A percentile compares a stretch with the other conserved stretches of the same genome.
phyloP scores from a whole-genome alignment of 2,329 filamentous ascomycete species.

The Aspergillus floridensis region DNA sequence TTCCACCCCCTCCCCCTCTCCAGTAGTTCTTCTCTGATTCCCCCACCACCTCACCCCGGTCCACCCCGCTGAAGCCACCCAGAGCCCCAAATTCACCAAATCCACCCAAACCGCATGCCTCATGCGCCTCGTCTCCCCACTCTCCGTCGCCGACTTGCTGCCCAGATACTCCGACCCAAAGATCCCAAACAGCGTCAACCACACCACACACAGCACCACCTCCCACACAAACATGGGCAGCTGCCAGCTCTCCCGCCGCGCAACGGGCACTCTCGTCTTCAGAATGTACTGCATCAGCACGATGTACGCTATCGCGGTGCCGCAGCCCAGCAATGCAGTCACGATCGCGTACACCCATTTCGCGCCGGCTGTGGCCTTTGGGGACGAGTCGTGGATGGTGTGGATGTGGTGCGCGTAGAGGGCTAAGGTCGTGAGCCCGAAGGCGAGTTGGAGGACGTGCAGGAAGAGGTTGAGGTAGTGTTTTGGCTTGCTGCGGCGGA shows the following conservation, averaged over 20 bases:
- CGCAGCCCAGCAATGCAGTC: slow-evolving; percentile 62
- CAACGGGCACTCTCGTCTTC: slow-evolving; percentile 31
- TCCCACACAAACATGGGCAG: slow-evolving; percentile 64
- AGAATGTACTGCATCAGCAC: slow-evolving; percentile 52
- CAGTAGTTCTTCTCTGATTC: slow-evolving; percentile 12
- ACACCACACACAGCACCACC: slow-evolving; percentile 69
- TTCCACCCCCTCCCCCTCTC: slow-evolving; percentile 16
- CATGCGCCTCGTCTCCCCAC: slow-evolving; percentile 63
- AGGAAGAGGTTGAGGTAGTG: slow-evolving; percentile 43
- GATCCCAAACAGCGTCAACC: slow-evolving; percentile 77
- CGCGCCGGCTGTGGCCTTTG: slow-evolving; percentile 56
- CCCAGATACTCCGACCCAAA: slow-evolving; percentile 80
- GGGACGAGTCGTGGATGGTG: slow-evolving; percentile 42
- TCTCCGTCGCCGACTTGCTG: slow-evolving; percentile 5
- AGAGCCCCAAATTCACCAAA: slow-evolving; percentile 70
- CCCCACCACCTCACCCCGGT: slow-evolving; percentile 37
- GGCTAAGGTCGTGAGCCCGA: slow-evolving; percentile 73
- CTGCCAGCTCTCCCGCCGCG: slow-evolving; percentile 22
- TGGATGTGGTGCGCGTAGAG: slow-evolving; percentile 70
- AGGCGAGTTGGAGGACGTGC: slow-evolving; percentile 73
- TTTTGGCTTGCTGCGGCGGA: slow-evolving; percentile 16
- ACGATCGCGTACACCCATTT: slow-evolving; percentile 80
- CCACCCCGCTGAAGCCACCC: slow-evolving; percentile 61
- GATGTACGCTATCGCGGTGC: slow-evolving; percentile 65
- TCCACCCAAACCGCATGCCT: slow-evolving; percentile 85